phyloP scores from a whole-genome alignment of 768 basidiomycete genomes.

The Tylopilus subfusipes region DNA sequence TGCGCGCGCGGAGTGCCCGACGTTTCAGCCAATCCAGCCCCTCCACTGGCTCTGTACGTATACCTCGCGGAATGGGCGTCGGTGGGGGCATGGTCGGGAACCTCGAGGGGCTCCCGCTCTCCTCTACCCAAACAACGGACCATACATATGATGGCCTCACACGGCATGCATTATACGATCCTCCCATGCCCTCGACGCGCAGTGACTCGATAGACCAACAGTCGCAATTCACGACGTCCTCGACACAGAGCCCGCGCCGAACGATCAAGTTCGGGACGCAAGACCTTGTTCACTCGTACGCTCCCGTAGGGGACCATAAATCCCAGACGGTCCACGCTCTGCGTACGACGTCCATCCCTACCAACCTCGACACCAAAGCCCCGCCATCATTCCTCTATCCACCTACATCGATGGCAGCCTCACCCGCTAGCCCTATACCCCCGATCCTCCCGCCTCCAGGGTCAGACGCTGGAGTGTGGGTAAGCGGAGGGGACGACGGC shows the following conservation, averaged over 20 bases:
- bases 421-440: constrained; percentile 5
- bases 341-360: constrained; percentile 16
- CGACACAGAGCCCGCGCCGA: constrained; percentile 32
- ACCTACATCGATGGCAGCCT: constrained; percentile 8
- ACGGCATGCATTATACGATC: constrained; percentile 86
- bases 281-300: constrained; percentile 75
- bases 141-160: constrained; percentile 51
- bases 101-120: constrained; percentile 20
- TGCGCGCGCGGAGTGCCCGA: constrained; percentile 59
- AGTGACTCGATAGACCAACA: constrained; percentile 39
- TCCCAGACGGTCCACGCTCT: constrained; percentile 40
- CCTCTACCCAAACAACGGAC: constrained; percentile 29
- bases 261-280: constrained; percentile 76
- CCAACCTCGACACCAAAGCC: constrained; percentile 13
- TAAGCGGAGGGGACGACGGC: constrained; percentile 1
- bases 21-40: constrained; percentile 48
- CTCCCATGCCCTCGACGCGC: constrained; percentile 58
- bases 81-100: constrained; percentile 30
- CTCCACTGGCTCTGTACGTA: constrained; percentile 22
- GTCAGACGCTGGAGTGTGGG: neutral
- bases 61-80: constrained; percentile 20
- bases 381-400: constrained; percentile 25
- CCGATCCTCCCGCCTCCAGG: constrained; percentile 14
- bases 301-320: constrained; percentile 49
- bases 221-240: constrained; percentile 28